Evolutionary conservation across 2,329 filamentous ascomycete genomes (phyloP).

Genomic region (Hypomyces rosellus): DNA sequence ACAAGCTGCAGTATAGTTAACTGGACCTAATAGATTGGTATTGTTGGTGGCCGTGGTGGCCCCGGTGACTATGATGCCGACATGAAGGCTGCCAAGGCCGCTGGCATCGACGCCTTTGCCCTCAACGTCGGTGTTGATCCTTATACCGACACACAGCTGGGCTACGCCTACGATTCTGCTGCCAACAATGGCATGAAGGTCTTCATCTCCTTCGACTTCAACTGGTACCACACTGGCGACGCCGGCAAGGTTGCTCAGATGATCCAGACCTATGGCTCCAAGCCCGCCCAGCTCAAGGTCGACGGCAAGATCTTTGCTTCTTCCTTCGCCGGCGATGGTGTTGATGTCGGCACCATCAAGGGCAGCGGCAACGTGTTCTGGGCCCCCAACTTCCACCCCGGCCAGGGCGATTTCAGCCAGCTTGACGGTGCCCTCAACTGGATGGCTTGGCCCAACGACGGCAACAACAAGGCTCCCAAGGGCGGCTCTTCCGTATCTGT

Average conservation of each 20-base stretch:
- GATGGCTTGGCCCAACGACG: constrained; percentile 39
- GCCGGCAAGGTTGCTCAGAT: constrained; percentile 37
- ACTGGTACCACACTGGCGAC: constrained; percentile 35
- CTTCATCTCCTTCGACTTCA: constrained; percentile 52
- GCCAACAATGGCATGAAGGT: constrained; percentile 43
- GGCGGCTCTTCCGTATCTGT: constrained; percentile 33
- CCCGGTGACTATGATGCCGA: constrained; percentile 41
- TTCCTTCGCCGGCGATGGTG: constrained; percentile 43
- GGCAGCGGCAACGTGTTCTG: constrained; percentile 39
- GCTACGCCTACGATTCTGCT: constrained; percentile 42
- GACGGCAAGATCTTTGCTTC: constrained; percentile 46
- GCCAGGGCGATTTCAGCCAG: constrained; percentile 27
- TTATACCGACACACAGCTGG: constrained; percentile 39
- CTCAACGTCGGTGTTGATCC: constrained; percentile 42
- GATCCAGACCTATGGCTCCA: constrained; percentile 37
- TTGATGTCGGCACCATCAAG: constrained; percentile 36
- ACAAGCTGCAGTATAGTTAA: background rate
- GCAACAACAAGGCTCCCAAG: constrained; percentile 43
- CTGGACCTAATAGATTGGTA: constrained; percentile 34
- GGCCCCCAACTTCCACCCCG: constrained; percentile 43
- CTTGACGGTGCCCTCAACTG: constrained; percentile 43
- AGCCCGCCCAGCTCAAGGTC: constrained; percentile 41
- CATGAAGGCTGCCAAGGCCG: constrained; percentile 37
- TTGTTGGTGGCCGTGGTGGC: constrained; percentile 35
- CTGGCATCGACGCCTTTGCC: constrained; percentile 43